Evolutionary conservation across 2,329 filamentous ascomycete genomes (phyloP).

Genomic region (Polytolypa hystricis): DNA sequence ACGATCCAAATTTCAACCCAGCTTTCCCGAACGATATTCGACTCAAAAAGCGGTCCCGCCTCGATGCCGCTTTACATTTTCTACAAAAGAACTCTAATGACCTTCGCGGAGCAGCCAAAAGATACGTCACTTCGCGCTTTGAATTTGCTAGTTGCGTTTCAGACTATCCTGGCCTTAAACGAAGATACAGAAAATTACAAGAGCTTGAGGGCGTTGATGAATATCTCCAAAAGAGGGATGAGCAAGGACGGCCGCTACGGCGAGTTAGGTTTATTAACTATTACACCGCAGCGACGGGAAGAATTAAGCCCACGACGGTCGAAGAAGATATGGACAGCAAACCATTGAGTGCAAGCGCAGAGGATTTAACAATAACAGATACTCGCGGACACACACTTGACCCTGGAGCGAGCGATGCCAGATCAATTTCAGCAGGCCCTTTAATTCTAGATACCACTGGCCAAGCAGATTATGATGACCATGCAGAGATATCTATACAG

Average conservation of each 20-base stretch:
- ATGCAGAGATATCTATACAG: too few relatives aligned
- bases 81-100: constrained; percentile 69
- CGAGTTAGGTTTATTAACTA: constrained; percentile 77
- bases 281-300: constrained; percentile 74
- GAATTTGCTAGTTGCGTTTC: constrained; percentile 75
- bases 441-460: constrained; percentile 35
- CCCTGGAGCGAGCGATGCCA: background rate
- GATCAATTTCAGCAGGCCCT: constrained; percentile 16
- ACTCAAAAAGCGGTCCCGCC: constrained; percentile 56
- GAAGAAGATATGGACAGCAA: background rate
- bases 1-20: constrained; percentile 59
- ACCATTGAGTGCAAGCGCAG: background rate
- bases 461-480: too few relatives aligned
- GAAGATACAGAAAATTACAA: constrained; percentile 58
- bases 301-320: constrained; percentile 40
- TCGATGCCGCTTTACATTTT: constrained; percentile 58
- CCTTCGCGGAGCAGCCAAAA: constrained; percentile 56
- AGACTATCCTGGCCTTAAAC: constrained; percentile 59
- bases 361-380: background rate
- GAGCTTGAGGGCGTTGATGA: constrained; percentile 62
- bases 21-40: constrained; percentile 63
- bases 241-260: constrained; percentile 19
- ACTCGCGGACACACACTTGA: background rate
- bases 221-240: constrained; percentile 24
- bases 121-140: constrained; percentile 66